These are phyloP conservation scores for Talaromyces sp. DNA, from an alignment of 2,329 filamentous ascomycete genomes.

Conservation along the genomic window DNA sequence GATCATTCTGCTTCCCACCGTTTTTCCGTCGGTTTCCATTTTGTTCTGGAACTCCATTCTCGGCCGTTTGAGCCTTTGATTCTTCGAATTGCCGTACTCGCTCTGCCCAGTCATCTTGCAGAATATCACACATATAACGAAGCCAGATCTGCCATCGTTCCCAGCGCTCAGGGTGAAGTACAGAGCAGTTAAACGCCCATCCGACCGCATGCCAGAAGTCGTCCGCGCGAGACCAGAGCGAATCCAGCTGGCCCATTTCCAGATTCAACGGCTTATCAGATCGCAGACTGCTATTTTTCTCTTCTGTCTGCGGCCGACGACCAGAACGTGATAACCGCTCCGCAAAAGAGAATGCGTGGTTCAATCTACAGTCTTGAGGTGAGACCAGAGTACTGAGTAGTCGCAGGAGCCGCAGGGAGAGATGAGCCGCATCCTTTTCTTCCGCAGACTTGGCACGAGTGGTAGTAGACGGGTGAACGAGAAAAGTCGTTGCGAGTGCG, in stretches of 20 bases:
- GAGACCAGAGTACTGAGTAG: conserved; percentile 68
- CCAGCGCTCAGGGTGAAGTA: conserved; percentile 74
- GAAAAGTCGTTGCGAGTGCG: conserved; percentile 75
- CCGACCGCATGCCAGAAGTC: conserved; percentile 90
- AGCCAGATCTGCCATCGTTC: conserved; percentile 79
- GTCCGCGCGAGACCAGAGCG: conserved; percentile 73
- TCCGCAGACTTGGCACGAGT: conserved; percentile 68
- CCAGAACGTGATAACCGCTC: conserved; percentile 36
- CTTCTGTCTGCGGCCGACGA: conserved; percentile 24
- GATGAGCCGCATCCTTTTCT: conserved; percentile 64
- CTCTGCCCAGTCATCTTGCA: conserved; percentile 49
- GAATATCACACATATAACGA: conserved; percentile 62
- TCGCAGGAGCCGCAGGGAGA: conserved; percentile 71
- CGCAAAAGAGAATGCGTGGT: conserved; percentile 71
- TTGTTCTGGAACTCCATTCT: conserved; percentile 8
- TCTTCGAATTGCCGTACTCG: conserved; percentile 27
- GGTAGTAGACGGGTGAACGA: conserved; percentile 79
- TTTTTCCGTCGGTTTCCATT: background rate
- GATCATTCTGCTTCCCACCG: conserved; percentile 9
- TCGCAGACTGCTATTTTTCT: conserved; percentile 20
- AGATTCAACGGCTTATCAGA: conserved; percentile 58
- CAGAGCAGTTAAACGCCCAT: conserved; percentile 91
- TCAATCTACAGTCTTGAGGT: conserved; percentile 69
- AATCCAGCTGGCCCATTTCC: conserved; percentile 64
- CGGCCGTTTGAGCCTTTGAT: conserved; percentile 14